Percentiles rank a stretch among this genome's conserved stretches.
Conservation (phyloP, 2,329 filamentous ascomycete species). For the Pseudocercospora fuligena region DNA sequence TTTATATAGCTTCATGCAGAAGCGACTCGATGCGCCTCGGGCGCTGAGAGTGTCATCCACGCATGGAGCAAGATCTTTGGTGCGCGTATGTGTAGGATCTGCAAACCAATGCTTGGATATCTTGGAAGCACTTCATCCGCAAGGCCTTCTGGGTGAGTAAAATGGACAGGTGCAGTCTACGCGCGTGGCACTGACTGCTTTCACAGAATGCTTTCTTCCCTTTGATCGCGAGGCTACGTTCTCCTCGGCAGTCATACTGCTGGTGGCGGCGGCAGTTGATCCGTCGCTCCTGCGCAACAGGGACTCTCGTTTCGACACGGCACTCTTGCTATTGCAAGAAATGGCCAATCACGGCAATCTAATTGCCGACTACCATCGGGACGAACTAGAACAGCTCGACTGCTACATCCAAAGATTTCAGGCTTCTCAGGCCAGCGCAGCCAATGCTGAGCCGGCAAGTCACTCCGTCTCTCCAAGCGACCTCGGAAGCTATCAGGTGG, state of each 20-base stretch:
- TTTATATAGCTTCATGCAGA: conserved; percentile 20
- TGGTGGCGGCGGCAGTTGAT: conserved; percentile 29
- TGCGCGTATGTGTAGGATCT: conserved; percentile 20
- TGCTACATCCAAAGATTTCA: not conserved
- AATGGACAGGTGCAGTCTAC: not conserved
- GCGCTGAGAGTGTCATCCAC: conserved; percentile 18
- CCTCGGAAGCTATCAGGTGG: conserved; percentile 3
- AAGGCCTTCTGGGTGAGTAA: conserved; percentile 20
- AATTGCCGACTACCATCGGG: conserved; percentile 29
- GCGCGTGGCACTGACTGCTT: not conserved
- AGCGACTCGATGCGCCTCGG: conserved; percentile 11
- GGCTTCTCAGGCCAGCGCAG: not conserved
- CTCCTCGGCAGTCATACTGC: conserved; percentile 28
- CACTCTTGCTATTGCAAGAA: conserved; percentile 29
- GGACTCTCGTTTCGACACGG: conserved; percentile 17
- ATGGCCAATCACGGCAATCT: conserved; percentile 30
- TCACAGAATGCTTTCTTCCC: conserved; percentile 29
- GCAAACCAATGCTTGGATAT: conserved; percentile 23
- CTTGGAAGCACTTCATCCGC: conserved; percentile 17
- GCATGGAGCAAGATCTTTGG: conserved; percentile 18
- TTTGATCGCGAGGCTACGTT: conserved; percentile 32
- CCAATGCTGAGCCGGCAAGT: not conserved
- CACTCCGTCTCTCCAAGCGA: not conserved
- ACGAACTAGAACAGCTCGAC: conserved; percentile 30
- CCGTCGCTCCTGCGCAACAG: conserved; percentile 25